These are phyloP conservation scores for Colletotrichum gigasporum DNA, from an alignment of 2,329 filamentous ascomycete species.

Conservation along the genomic window DNA sequence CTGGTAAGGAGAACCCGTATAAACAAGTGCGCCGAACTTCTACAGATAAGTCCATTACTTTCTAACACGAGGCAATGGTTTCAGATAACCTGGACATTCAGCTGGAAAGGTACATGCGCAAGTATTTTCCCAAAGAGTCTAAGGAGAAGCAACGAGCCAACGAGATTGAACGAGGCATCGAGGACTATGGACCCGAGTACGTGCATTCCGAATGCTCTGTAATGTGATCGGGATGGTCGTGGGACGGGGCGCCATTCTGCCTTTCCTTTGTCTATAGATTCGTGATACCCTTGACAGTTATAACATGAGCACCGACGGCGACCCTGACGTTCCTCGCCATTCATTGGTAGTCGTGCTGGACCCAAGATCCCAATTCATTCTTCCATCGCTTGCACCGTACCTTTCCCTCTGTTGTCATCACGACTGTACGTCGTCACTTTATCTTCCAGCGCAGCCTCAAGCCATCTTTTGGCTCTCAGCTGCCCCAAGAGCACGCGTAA, in stretches of 20 bases:
- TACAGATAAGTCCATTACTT: background rate
- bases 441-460: too few relatives aligned
- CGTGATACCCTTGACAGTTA: slow-evolving; percentile 25
- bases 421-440: too few relatives aligned
- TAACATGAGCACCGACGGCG: background rate
- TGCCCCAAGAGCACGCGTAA: slow-evolving; percentile 75
- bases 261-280: slow-evolving; percentile 11
- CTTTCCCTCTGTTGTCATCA: too few relatives aligned
- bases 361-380: too few relatives aligned
- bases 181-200: slow-evolving; percentile 75
- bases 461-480: slow-evolving; percentile 43
- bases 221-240: slow-evolving; percentile 56
- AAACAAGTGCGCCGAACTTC: background rate
- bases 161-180: slow-evolving; percentile 77
- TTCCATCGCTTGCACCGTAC: too few relatives aligned
- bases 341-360: too few relatives aligned
- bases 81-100: slow-evolving; percentile 75
- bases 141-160: slow-evolving; percentile 76
- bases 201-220: slow-evolving; percentile 66
- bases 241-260: background rate
- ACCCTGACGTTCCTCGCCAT: background rate
- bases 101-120: slow-evolving; percentile 74
- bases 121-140: slow-evolving; percentile 78
- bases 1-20: slow-evolving; percentile 57
- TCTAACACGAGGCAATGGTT: background rate